Base-by-base conservation (phyloP, 805 yeast genomes). In the Candida coleopterorum region DNA sequence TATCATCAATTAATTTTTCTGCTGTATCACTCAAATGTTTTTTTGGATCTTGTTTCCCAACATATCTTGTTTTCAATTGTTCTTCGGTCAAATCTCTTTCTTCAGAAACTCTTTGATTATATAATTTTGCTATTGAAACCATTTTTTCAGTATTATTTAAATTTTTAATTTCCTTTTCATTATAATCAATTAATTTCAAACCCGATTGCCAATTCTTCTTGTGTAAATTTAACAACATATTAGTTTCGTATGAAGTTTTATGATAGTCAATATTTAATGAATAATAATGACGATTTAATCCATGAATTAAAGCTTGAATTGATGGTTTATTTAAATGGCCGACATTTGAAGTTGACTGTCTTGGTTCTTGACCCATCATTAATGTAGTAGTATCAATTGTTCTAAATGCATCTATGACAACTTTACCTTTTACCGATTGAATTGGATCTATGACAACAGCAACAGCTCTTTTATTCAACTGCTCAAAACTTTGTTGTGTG, bases 381-480 rank as follows among this genome's bases (percentile, higher is more conserved):
- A 89, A 63, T 9, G 88, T 74, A 28, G 88, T 77, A 4, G 96
- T 79, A 47, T 87, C 86, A 53, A 93, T 93, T 45, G 94, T 74
- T 68, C 99, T 77, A 67, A 93, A 93, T 2, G 99, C 99, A 64
- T 93, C 99, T 52, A 93, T 93, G 32, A 93, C 99, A 32, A 93
- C 99, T 59, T 93, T 93, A 45, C 99, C 99, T 62, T 90, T 89
- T 34, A 93, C 99, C 10, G 96, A 87, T 64, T 93, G 99, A 55
- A 93, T 93, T 32, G 99, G 98, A 61, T 93, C 99, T 42, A 93
- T 83, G 27, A 93, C 99, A 22, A 93, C 99, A 1, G 99, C 98
- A 25, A 93, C 98, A 0, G 98, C 95, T 49, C 98, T 75, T 45
- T 81, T 82, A 60, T 90, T 90, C 61, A 93, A 78, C 62, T 88